Conservation (phyloP, 1,284 basidiomycete species). For the Schizopora paradoxa region DNA sequence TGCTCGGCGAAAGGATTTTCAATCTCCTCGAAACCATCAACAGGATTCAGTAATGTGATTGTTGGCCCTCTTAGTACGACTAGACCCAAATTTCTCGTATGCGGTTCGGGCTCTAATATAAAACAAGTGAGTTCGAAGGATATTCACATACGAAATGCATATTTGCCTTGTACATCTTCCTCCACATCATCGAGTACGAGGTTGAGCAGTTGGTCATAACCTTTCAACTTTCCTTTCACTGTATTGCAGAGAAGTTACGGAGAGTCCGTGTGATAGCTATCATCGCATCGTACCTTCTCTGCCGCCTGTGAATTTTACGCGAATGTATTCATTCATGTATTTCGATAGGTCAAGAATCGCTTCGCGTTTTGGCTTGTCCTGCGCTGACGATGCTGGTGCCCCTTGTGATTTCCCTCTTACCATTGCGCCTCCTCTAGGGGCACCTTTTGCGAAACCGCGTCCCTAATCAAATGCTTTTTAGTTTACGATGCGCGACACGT, state of each 20-base stretch:
- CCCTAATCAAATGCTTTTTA: constrained; percentile 30
- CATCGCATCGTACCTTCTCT: constrained; percentile 70
- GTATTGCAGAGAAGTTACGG: constrained; percentile 15
- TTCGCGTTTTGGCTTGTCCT: constrained; percentile 89
- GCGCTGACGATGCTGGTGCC: constrained; percentile 43
- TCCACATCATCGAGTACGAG: constrained; percentile 89
- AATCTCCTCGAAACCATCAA: constrained; percentile 89
- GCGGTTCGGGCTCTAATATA: constrained; percentile 55
- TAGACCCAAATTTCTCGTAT: constrained; percentile 70
- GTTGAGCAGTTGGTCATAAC: constrained; percentile 95
- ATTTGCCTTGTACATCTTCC: constrained; percentile 66
- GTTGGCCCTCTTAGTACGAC: constrained; percentile 90
- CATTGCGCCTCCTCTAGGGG: constrained; percentile 33
- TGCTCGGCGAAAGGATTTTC: constrained; percentile 72
- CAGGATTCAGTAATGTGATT: constrained; percentile 86
- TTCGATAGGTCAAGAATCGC: constrained; percentile 94
- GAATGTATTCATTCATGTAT: constrained; percentile 87
- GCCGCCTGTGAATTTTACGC: constrained; percentile 96
- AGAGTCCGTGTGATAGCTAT: neutral
- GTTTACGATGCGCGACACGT: neutral
- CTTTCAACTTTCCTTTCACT: constrained; percentile 93
- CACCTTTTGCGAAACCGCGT: constrained; percentile 45
- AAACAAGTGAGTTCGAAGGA: constrained; percentile 11
- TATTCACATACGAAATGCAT: constrained; percentile 16
- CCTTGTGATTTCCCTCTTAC: constrained; percentile 38